Evolutionary conservation across 2,329 filamentous ascomycete genomes (phyloP).

Genomic region (Arthrobotrys musiformis): DNA sequence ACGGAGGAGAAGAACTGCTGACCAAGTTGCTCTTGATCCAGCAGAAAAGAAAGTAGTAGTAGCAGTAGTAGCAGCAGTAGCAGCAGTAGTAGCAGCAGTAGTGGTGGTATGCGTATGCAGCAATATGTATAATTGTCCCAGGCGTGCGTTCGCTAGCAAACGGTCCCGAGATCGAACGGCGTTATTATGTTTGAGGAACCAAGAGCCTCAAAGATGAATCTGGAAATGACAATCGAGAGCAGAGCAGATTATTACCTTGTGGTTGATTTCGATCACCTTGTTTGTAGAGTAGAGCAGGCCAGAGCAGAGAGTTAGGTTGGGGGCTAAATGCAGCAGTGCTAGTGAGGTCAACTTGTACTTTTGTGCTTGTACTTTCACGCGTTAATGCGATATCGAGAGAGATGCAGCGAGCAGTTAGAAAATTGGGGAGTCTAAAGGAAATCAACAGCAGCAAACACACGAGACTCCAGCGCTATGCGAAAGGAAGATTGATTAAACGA

Average conservation of each 20-base stretch:
- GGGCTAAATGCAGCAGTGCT: slow-evolving; percentile 20
- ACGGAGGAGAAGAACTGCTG: not conserved
- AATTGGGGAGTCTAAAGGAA: not conserved
- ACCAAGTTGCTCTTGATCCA: not conserved
- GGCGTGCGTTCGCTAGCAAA: slow-evolving; percentile 22
- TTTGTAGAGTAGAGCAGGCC: not conserved
- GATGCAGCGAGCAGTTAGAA: slow-evolving; percentile 25
- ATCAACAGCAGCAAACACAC: slow-evolving; percentile 33
- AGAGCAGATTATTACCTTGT: not conserved
- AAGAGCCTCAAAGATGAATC: slow-evolving; percentile 19
- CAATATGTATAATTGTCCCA: not conserved
- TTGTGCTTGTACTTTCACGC: too few relatives aligned
- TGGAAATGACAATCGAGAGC: slow-evolving; percentile 4
- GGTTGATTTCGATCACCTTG: too few relatives aligned
- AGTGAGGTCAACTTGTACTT: too few relatives aligned
- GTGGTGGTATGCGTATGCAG: not conserved
- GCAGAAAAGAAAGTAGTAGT: too few relatives aligned
- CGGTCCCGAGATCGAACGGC: slow-evolving; percentile 20
- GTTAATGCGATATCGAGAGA: slow-evolving; percentile 12
- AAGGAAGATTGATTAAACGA: slow-evolving; percentile 25
- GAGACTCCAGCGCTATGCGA: slow-evolving; percentile 51
- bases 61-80: not conserved
- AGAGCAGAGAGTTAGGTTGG: too few relatives aligned
- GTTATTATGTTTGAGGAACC: slow-evolving; percentile 13
- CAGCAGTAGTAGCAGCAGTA: not conserved